A percentile compares a stretch with the other conserved stretches of the same genome.
phyloP scores from a whole-genome alignment of 371 early-diverging fungal genomes.

The Mortierella sp. region DNA sequence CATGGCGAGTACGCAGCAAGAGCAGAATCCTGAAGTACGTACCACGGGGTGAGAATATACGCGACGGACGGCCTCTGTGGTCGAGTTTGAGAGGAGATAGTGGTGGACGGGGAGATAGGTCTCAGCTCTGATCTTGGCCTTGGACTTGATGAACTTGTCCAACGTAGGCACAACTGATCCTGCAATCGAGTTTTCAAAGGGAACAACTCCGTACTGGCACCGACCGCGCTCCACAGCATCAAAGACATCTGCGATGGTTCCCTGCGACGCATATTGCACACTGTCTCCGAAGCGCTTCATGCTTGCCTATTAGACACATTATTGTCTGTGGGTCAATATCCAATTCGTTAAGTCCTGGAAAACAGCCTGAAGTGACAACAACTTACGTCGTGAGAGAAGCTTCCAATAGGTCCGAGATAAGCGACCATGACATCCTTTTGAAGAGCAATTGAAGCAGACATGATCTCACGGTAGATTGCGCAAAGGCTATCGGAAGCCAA shows the following conservation, averaged over 20 bases:
- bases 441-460: constrained; percentile 92
- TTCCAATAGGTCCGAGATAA: constrained; percentile 94
- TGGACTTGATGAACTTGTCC: constrained; percentile 79
- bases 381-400: constrained; percentile 89
- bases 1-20: neutral
- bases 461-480: constrained; percentile 93
- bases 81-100: constrained; percentile 79
- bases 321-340: neutral
- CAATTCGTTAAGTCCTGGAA: neutral
- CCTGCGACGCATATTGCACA: constrained; percentile 79
- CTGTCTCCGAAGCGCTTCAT: constrained; percentile 85
- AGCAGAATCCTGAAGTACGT: constrained; percentile 8
- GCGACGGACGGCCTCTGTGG: constrained; percentile 75
- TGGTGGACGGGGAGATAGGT: constrained; percentile 84
- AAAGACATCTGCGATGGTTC: constrained; percentile 84
- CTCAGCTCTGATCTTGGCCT: constrained; percentile 74
- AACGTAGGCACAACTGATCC: constrained; percentile 90
- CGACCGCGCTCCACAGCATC: constrained; percentile 84
- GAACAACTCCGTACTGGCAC: constrained; percentile 92
- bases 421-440: constrained; percentile 88
- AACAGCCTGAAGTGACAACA: neutral
- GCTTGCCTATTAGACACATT: constrained; percentile 68
- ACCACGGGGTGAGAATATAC: constrained; percentile 95
- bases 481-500: constrained; percentile 81
- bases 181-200: constrained; percentile 95